Evolutionary conservation across 805 yeast genomes (phyloP).

Genomic region (Soucietia sequanensis): DNA sequence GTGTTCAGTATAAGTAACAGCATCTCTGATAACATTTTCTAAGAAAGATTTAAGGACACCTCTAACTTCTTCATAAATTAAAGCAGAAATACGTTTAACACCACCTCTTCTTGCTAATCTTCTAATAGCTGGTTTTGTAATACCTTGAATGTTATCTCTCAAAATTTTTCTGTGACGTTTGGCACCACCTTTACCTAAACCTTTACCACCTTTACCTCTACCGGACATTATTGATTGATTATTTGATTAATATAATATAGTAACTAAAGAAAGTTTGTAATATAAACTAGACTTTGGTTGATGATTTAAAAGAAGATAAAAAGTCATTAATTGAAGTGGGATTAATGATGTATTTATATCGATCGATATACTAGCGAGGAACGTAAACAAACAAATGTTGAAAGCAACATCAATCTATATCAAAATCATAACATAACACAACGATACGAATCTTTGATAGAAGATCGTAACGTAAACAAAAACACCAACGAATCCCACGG

Average conservation of each 20-base stretch:
- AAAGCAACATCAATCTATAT: no score
- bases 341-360: no score
- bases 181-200: conserved; percentile 99
- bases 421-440: no score
- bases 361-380: no score
- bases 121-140: conserved; percentile 99
- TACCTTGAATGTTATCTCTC: conserved; percentile 99
- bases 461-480: no score
- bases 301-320: no score
- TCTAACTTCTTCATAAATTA: conserved; percentile 98
- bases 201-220: conserved; percentile 99
- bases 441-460: no score
- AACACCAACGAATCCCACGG: no score
- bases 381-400: no score
- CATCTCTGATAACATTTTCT: conserved; percentile 97
- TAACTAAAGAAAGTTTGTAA: not conserved
- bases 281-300: no score
- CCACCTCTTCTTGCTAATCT: conserved; percentile 99
- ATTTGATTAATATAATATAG: not conserved
- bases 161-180: conserved; percentile 99
- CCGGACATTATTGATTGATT: conserved; percentile 80
- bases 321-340: no score
- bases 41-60: conserved; percentile 93
- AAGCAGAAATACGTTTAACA: conserved; percentile 99
- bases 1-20: conserved; percentile 99